phyloP scores from a whole-genome alignment of 1,139 yeast genomes.

The Saccharomyces hybrid region DNA sequence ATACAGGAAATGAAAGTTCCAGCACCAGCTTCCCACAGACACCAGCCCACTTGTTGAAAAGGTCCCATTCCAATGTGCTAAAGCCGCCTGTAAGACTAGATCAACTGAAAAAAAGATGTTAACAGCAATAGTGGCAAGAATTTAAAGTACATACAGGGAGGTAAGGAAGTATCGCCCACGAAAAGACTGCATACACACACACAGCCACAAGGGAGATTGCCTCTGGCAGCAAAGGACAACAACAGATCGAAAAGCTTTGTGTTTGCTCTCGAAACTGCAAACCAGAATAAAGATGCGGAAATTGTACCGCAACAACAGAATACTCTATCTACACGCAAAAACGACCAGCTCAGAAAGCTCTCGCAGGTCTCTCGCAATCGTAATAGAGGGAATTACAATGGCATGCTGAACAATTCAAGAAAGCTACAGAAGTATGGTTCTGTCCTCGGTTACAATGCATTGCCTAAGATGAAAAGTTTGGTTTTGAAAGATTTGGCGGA shows the following conservation, averaged over 20 bases:
- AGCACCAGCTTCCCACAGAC: constrained; percentile 15
- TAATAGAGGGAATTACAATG: constrained; percentile 7
- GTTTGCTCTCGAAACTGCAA: neutral
- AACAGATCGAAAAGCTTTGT: constrained; percentile 16
- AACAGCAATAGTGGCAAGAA: constrained; percentile 1
- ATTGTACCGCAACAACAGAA: constrained; percentile 4
- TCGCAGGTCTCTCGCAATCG: constrained; percentile 1
- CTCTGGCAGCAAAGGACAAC: constrained; percentile 30
- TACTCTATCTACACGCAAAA: neutral
- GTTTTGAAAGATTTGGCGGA: constrained; percentile 27
- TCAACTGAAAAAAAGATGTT: constrained; percentile 3
- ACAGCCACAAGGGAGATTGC: constrained; percentile 17
- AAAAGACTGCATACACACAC: constrained; percentile 5
- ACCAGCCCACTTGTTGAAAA: constrained; percentile 21
- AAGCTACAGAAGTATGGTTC: constrained; percentile 32
- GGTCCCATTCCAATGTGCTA: constrained; percentile 17
- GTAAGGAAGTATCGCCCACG: constrained; percentile 11
- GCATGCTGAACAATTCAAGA: constrained; percentile 16
- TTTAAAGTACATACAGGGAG: constrained; percentile 3
- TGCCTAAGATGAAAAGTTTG: constrained; percentile 25
- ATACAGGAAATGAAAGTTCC: constrained; percentile 4
- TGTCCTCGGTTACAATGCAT: constrained; percentile 22
- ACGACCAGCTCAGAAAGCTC: neutral
- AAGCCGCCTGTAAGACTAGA: constrained; percentile 4
- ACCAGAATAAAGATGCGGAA: constrained; percentile 2